These are phyloP conservation scores for Pythium apleroticum DNA, from an alignment of 352 stramenopile genomes.

Conservation along the genomic window DNA sequence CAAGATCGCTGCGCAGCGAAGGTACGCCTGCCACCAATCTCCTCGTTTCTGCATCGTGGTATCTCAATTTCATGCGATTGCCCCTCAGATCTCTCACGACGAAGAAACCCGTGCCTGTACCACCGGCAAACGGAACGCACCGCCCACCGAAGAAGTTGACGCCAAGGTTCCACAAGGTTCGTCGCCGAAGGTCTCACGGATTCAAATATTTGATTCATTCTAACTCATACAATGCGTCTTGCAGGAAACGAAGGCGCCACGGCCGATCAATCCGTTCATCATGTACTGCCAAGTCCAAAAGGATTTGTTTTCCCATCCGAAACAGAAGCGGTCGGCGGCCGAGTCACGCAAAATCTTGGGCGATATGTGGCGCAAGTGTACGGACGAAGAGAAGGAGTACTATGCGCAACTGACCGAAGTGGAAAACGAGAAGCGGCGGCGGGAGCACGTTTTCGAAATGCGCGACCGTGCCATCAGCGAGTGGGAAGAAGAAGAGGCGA, in stretches of 20 bases:
- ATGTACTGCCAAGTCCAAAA: conserved; percentile 84
- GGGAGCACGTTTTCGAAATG: conserved; percentile 67
- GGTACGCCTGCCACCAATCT: conserved; percentile 17
- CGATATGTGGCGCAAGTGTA: conserved; percentile 82
- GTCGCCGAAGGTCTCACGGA: not conserved
- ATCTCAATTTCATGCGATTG: too few species aligned
- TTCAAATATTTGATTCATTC: not conserved
- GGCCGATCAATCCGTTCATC: conserved; percentile 81
- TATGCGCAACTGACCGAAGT: conserved; percentile 72
- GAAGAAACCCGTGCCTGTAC: conserved; percentile 33
- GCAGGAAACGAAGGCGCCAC: conserved; percentile 53
- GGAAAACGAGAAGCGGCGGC: conserved; percentile 78
- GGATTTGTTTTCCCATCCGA: conserved; percentile 53
- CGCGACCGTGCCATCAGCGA: conserved; percentile 68
- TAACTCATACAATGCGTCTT: not conserved
- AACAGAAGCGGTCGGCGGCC: conserved; percentile 53
- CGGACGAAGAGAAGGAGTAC: conserved; percentile 81
- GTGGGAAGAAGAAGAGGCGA: conserved; percentile 78
- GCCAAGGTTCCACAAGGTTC: conserved; percentile 27
- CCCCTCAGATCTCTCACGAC: conserved; percentile 39
- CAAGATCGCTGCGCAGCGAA: conserved; percentile 25
- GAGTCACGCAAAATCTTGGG: conserved; percentile 80
- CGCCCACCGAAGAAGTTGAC: conserved; percentile 30
- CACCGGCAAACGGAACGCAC: conserved; percentile 18
- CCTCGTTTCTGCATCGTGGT: too few species aligned